These are phyloP conservation scores for Coffea canephora DNA, from an alignment of 257 asterid genomes.

Conservation along the genomic window DNA sequence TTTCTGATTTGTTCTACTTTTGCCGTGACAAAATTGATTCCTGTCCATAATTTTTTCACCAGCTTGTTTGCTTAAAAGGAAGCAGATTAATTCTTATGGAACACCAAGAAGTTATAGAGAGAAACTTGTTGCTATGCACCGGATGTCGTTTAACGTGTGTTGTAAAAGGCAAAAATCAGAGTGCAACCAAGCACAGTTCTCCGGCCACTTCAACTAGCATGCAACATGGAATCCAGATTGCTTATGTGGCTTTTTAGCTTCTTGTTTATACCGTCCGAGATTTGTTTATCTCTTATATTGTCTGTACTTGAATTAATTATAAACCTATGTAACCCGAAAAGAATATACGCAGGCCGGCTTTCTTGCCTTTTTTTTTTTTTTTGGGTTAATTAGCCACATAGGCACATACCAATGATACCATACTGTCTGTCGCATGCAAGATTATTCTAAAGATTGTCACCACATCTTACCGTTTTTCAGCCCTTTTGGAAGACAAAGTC, in stretches of 20 bases:
- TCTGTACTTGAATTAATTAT: background rate
- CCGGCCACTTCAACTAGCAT: background rate
- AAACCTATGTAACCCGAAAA: background rate
- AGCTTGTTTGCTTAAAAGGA: background rate
- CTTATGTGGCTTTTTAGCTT: background rate
- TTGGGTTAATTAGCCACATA: background rate
- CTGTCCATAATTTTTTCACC: background rate
- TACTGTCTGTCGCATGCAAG: too few relatives aligned
- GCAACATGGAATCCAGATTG: background rate
- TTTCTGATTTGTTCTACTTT: background rate
- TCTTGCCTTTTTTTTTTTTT: background rate
- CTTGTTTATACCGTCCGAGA: background rate
- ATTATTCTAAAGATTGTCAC: conserved; percentile 10
- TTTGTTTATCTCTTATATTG: background rate
- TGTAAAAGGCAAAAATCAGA: background rate
- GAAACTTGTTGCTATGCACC: background rate
- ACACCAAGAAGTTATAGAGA: background rate
- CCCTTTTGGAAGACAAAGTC: background rate
- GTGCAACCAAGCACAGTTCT: background rate
- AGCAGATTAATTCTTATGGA: background rate
- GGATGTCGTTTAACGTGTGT: background rate
- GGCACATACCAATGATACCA: too few relatives aligned
- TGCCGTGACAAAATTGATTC: background rate
- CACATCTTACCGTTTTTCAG: background rate
- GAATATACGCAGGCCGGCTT: background rate